phyloP scores from a whole-genome alignment of 768 basidiomycete species.

The Galerina marginata region DNA sequence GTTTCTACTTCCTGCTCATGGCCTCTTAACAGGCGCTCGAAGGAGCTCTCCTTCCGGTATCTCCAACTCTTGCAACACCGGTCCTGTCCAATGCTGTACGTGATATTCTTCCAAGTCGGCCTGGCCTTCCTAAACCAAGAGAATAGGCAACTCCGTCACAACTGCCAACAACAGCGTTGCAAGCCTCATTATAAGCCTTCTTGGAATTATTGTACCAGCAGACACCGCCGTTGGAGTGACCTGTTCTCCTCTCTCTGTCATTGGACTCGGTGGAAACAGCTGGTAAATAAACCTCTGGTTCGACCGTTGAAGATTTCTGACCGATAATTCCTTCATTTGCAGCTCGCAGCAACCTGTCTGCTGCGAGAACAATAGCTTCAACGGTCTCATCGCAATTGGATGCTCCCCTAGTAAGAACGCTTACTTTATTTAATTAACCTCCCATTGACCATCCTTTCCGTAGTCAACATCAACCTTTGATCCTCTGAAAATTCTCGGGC shows the following conservation, averaged over 20 bases:
- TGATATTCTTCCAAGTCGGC: neutral
- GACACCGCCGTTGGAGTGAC: slow-evolving; percentile 36
- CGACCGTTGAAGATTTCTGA: neutral
- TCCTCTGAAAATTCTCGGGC: slow-evolving; percentile 2
- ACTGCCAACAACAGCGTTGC: slow-evolving; percentile 19
- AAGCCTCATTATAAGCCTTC: slow-evolving; percentile 29
- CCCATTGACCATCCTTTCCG: slow-evolving; percentile 1
- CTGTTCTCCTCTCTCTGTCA: slow-evolving; percentile 38
- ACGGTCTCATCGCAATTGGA: slow-evolving; percentile 48
- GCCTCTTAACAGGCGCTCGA: slow-evolving; percentile 37
- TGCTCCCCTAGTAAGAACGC: slow-evolving; percentile 46
- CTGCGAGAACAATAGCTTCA: slow-evolving; percentile 49
- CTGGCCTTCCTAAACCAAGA: neutral
- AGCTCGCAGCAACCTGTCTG: slow-evolving; percentile 50
- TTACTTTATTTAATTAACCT: neutral
- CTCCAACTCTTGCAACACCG: slow-evolving; percentile 45
- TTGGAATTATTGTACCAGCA: slow-evolving; percentile 35
- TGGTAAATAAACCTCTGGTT: slow-evolving; percentile 31
- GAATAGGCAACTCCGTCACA: slow-evolving; percentile 33
- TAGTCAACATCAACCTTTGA: slow-evolving; percentile 31
- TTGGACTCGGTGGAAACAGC: slow-evolving; percentile 37
- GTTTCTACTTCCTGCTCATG: neutral
- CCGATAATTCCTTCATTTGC: neutral
- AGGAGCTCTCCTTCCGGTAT: slow-evolving; percentile 39
- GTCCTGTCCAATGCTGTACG: slow-evolving; percentile 49